phyloP scores from a whole-genome alignment of 352 stramenopile species.

The Globisporangium rhizosaccharum region DNA sequence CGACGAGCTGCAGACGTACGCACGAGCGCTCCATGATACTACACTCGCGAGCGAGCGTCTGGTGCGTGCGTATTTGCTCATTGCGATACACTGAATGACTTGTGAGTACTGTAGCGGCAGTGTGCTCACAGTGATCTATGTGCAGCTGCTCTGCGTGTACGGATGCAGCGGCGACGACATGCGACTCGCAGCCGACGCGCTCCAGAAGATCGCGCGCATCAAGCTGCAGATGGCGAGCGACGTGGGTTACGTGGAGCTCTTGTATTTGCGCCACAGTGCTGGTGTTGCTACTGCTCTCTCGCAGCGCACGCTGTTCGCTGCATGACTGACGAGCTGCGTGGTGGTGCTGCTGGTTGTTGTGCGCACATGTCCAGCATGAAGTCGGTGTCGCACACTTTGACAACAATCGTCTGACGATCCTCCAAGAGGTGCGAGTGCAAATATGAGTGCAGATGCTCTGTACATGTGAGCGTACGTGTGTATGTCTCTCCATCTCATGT shows the following conservation, averaged over 20 bases:
- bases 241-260: slow-evolving; percentile 11
- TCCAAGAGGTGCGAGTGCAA: slow-evolving; percentile 24
- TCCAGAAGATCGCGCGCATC: slow-evolving; percentile 40
- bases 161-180: slow-evolving; percentile 21
- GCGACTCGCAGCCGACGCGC: slow-evolving; percentile 21
- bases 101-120: background rate
- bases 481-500: background rate
- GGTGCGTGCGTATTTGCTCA: slow-evolving; percentile 12
- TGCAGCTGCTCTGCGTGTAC: slow-evolving; percentile 46
- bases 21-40: slow-evolving; percentile 16
- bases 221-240: slow-evolving; percentile 46
- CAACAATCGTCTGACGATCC: slow-evolving; percentile 19
- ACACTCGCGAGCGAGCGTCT: slow-evolving; percentile 35
- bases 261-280: background rate
- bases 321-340: background rate
- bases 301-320: background rate
- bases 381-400: slow-evolving; percentile 27
- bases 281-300: background rate
- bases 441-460: background rate
- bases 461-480: no score
- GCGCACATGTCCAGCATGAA: slow-evolving; percentile 24
- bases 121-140: background rate
- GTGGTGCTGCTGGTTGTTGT: slow-evolving; percentile 1
- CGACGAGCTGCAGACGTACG: slow-evolving; percentile 5
- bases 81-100: background rate